Conservation (phyloP, 495 filamentous ascomycete genomes). For the Penicillium dipodomyicola region DNA sequence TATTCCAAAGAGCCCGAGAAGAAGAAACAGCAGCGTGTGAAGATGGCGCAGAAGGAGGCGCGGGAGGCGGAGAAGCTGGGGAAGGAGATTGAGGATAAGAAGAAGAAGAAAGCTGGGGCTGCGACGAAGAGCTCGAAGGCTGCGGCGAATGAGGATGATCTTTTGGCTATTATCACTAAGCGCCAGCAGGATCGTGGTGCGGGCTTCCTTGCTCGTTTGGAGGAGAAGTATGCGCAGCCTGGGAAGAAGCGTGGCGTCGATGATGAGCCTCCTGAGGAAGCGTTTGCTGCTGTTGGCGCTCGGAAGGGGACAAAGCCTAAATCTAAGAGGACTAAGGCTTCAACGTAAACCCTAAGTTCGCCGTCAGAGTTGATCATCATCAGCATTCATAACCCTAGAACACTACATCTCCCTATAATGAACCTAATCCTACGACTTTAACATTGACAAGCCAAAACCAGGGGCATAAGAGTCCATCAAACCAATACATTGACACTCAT, state of each 20-base stretch:
- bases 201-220: slow-evolving; percentile 26
- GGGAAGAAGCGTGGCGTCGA: slow-evolving; percentile 26
- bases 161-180: slow-evolving; percentile 28
- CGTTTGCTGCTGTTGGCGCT: slow-evolving; percentile 34
- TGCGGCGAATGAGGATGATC: slow-evolving; percentile 20
- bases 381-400: no score
- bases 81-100: slow-evolving; percentile 67
- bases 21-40: slow-evolving; percentile 60
- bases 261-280: slow-evolving; percentile 35
- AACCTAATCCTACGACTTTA: neutral
- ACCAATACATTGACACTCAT: slow-evolving; percentile 14
- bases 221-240: slow-evolving; percentile 30
- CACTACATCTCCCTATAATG: no score
- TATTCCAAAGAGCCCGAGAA: slow-evolving; percentile 71
- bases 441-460: neutral
- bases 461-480: slow-evolving; percentile 6
- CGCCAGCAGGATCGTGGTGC: slow-evolving; percentile 28
- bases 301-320: slow-evolving; percentile 21
- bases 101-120: slow-evolving; percentile 40
- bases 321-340: slow-evolving; percentile 19
- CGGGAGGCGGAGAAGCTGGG: slow-evolving; percentile 70
- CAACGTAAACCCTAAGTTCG: no score
- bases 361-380: no score
- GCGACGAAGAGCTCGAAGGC: slow-evolving; percentile 36
- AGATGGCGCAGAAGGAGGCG: slow-evolving; percentile 61